Conservation (phyloP, 441 rosid species). For the Populus hybrid region DNA sequence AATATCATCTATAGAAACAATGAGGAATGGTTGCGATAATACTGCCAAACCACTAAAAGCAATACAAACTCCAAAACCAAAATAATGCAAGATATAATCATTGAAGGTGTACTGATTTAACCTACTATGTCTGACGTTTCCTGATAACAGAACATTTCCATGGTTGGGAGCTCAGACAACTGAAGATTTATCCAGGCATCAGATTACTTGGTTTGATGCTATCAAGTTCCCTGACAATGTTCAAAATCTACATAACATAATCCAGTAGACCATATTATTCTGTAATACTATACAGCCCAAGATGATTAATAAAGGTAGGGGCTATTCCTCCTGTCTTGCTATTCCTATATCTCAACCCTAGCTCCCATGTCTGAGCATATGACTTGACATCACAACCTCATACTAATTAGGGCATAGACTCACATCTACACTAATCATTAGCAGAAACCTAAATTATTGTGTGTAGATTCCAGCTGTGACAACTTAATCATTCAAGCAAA, state of each 20-base stretch:
- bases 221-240: neutral
- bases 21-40: neutral
- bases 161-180: neutral
- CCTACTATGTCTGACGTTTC: neutral
- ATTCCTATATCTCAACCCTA: neutral
- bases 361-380: slow-evolving; percentile 1
- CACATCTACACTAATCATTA: neutral
- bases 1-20: neutral
- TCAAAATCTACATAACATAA: neutral
- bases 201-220: neutral
- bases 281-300: neutral
- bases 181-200: neutral
- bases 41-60: neutral
- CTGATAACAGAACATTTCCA: neutral
- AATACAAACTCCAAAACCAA: neutral
- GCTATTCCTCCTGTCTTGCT: neutral
- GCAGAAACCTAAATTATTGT: slow-evolving; percentile 9
- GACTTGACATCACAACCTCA: slow-evolving; percentile 11
- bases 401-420: neutral
- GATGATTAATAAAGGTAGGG: neutral
- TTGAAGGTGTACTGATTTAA: neutral
- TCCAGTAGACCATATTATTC: neutral
- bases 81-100: neutral
- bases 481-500: slow-evolving; percentile 8
- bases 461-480: neutral